Evolutionary conservation across 2,329 filamentous ascomycete genomes (phyloP).

Genomic region (Xylariaceae sp.): DNA sequence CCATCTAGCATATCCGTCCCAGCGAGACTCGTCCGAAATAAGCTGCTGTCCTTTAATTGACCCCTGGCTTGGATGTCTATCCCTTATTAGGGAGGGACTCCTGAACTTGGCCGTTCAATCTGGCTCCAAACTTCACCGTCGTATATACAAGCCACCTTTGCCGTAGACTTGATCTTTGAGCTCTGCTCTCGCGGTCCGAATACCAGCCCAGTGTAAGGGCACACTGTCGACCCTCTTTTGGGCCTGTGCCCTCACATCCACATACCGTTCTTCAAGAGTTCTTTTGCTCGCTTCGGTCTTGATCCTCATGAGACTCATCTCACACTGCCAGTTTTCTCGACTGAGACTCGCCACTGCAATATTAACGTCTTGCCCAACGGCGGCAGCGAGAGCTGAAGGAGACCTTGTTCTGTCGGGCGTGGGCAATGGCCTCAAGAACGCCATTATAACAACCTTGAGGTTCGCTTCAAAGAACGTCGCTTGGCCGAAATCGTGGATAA

Average conservation of each 20-base stretch:
- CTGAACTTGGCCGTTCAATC: neutral
- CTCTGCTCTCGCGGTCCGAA: conserved; percentile 53
- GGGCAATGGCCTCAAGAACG: conserved; percentile 52
- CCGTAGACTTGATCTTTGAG: conserved; percentile 54
- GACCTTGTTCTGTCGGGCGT: conserved; percentile 12
- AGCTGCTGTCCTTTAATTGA: neutral
- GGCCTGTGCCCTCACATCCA: conserved; percentile 50
- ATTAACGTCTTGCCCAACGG: conserved; percentile 45
- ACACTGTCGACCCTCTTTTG: conserved; percentile 60
- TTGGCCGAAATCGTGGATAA: conserved; percentile 55
- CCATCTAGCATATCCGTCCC: neutral
- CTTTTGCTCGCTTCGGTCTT: conserved; percentile 45
- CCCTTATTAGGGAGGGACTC: neutral
- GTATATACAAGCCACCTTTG: conserved; percentile 53
- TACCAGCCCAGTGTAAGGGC: conserved; percentile 60
- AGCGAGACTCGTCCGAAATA: neutral
- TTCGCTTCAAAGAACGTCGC: conserved; percentile 45
- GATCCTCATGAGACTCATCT: conserved; percentile 42
- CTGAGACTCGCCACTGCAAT: conserved; percentile 50
- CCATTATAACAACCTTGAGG: conserved; percentile 62
- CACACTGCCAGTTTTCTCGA: conserved; percentile 49
- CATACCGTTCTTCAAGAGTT: conserved; percentile 48
- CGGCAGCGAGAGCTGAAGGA: conserved; percentile 31
- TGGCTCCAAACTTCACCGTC: conserved; percentile 32
- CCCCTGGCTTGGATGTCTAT: neutral